Conservation (phyloP, 1,284 basidiomycete species). For the Pseudozyma sp. region DNA sequence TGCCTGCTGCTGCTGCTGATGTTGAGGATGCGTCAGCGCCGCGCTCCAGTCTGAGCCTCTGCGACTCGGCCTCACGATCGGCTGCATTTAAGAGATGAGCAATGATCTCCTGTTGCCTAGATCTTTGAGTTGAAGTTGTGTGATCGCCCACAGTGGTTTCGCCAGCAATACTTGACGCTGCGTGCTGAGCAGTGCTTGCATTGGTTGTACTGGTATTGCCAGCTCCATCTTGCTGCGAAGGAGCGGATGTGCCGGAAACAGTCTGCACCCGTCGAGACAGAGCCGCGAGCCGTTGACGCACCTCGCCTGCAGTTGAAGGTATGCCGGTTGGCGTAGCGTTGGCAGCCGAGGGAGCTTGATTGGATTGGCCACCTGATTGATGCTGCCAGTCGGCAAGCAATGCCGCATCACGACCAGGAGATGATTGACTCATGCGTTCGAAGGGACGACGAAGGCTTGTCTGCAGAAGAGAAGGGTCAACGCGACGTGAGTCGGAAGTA, state of each 20-base stretch:
- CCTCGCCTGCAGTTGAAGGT: conserved; percentile 1
- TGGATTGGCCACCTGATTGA: background rate
- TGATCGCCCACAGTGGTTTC: background rate
- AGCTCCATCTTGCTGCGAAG: background rate
- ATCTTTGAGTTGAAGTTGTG: background rate
- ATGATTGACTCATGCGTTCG: conserved; percentile 33
- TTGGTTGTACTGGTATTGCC: background rate
- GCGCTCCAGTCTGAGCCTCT: background rate
- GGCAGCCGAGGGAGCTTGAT: background rate
- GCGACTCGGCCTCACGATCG: background rate
- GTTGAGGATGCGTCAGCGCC: conserved; percentile 8
- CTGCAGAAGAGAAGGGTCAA: conserved; percentile 49
- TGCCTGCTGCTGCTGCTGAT: background rate
- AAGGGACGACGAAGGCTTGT: conserved; percentile 46
- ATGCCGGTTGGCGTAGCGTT: background rate
- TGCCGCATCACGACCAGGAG: conserved; percentile 20
- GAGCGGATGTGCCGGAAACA: conserved; percentile 16
- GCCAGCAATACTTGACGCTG: background rate
- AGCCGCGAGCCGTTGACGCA: conserved; percentile 35
- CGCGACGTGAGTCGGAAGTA: conserved; percentile 34
- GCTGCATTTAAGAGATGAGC: background rate
- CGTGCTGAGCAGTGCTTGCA: background rate
- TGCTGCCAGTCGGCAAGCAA: conserved; percentile 36
- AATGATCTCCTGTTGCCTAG: background rate
- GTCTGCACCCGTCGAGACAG: conserved; percentile 31